These are phyloP conservation scores for Tulasnella sp. DNA, from an alignment of 768 basidiomycete genomes.

Conservation along the genomic window DNA sequence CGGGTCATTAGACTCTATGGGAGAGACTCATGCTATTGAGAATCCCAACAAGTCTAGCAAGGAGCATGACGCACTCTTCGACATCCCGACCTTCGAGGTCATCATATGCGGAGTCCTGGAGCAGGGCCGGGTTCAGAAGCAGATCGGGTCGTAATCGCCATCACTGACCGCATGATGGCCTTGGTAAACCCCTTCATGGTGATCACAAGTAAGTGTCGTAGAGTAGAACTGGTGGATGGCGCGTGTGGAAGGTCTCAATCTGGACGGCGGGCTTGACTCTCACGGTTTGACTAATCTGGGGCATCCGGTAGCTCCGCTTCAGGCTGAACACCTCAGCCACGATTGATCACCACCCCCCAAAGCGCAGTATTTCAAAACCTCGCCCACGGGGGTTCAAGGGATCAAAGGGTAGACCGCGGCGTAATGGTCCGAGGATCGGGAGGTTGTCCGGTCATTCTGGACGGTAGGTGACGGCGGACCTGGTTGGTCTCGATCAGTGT, in stretches of 20 bases:
- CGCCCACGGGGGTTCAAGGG: neutral
- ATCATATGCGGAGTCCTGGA: conserved; percentile 81
- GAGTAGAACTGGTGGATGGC: neutral
- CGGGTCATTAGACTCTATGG: conserved; percentile 62
- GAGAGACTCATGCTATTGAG: neutral
- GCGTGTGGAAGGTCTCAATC: no score
- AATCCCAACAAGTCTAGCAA: neutral
- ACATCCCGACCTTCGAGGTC: conserved; percentile 75
- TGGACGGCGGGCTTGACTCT: no score
- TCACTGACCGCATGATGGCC: conserved; percentile 65
- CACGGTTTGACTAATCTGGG: no score
- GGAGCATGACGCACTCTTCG: conserved; percentile 55
- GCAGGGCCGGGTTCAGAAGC: neutral
- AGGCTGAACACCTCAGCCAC: no score
- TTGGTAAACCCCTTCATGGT: conserved; percentile 79
- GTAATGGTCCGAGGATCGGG: no score
- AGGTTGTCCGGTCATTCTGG: no score
- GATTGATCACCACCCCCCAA: no score
- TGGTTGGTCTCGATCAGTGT: no score
- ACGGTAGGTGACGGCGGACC: no score
- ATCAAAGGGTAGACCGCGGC: no score
- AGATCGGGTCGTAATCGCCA: conserved; percentile 16
- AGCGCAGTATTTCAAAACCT: neutral
- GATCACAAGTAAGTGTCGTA: neutral
- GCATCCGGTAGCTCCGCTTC: no score